Conservation (phyloP, 768 basidiomycete species). For the Dictyophora rubrovolvata region DNA sequence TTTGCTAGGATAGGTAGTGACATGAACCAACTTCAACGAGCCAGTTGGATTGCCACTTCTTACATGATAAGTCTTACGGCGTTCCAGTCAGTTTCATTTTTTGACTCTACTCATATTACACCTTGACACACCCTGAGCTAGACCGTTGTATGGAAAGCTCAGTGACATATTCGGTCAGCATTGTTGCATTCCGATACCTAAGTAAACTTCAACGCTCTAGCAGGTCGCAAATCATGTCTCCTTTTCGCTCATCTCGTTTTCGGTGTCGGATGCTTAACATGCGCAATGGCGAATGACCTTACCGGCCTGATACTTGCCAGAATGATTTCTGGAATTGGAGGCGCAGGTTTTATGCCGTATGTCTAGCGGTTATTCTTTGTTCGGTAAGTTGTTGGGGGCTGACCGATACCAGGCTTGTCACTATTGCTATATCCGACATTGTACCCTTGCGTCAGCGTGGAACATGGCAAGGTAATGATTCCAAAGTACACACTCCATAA, state of each 20-base stretch:
- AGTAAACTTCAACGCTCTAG: neutral
- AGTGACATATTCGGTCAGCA: constrained; percentile 47
- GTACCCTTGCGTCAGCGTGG: constrained; percentile 53
- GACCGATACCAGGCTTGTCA: constrained; percentile 33
- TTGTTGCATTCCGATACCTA: neutral
- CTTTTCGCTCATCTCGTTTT: constrained; percentile 46
- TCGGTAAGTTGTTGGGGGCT: neutral
- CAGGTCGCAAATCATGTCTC: constrained; percentile 42
- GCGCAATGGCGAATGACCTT: constrained; percentile 45
- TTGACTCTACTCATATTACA: neutral
- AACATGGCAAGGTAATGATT: constrained; percentile 51
- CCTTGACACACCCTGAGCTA: constrained; percentile 13
- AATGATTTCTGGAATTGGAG: constrained; percentile 49
- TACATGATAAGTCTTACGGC: constrained; percentile 52
- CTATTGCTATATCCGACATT: constrained; percentile 58
- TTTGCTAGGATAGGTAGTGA: constrained; percentile 49
- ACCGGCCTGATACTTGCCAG: constrained; percentile 42
- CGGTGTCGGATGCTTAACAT: constrained; percentile 41
- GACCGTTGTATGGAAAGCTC: constrained; percentile 52
- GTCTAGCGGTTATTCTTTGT: constrained; percentile 14
- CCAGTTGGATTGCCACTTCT: constrained; percentile 57
- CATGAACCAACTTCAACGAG: constrained; percentile 50
- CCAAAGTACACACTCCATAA: neutral
- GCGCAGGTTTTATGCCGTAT: constrained; percentile 54
- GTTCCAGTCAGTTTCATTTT: constrained; percentile 35